Percentiles rank a stretch among this genome's conserved stretches.
Evolutionary conservation across 2,329 filamentous ascomycete species (phyloP).

Genomic region (Seiridium cupressi): DNA sequence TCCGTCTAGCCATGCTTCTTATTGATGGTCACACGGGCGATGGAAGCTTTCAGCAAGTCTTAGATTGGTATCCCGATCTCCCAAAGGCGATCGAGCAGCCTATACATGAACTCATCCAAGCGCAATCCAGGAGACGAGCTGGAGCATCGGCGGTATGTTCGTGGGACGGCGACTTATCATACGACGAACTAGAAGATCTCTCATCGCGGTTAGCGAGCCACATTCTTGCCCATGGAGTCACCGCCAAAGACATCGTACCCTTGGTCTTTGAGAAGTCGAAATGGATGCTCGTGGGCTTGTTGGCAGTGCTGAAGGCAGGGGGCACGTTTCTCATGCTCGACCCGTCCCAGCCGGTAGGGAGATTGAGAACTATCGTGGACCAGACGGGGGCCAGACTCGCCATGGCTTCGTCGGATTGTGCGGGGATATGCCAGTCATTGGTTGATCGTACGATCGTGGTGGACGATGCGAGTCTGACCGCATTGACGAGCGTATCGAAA

Average conservation of each 20-base stretch:
- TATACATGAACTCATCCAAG: conserved; percentile 16
- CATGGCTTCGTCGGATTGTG: not conserved
- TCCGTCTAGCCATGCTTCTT: too few relatives aligned
- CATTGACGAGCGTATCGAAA: too few relatives aligned
- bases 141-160: not conserved
- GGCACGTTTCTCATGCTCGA: conserved; percentile 21
- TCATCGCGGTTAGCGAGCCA: not conserved
- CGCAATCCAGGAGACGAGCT: not conserved
- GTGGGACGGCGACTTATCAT: not conserved
- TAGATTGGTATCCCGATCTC: too few relatives aligned
- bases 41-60: too few relatives aligned
- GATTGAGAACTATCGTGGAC: not conserved
- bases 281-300: conserved; percentile 22
- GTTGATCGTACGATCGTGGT: not conserved
- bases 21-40: too few relatives aligned
- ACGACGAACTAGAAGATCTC: not conserved
- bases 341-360: not conserved
- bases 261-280: not conserved
- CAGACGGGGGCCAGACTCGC: not conserved
- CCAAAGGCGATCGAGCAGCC: too few relatives aligned
- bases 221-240: not conserved
- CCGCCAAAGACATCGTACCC: not conserved
- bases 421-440: not conserved
- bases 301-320: conserved; percentile 33
- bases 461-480: not conserved